Conservation (phyloP, 2,329 filamentous ascomycete species). For the Coniochaeta sp. region DNA sequence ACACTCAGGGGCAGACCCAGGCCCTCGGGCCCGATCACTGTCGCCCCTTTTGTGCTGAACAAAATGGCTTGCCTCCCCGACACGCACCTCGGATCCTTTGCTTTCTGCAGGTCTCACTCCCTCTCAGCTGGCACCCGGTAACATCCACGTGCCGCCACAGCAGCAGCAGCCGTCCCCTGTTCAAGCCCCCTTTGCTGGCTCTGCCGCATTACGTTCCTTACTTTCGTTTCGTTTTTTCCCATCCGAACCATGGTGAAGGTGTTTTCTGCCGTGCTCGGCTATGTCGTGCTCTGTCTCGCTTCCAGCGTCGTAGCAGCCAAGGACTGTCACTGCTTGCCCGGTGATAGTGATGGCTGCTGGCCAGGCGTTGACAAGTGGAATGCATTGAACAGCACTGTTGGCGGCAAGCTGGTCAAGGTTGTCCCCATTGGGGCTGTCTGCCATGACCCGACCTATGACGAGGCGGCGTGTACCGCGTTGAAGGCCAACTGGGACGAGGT, state of each 20-base stretch:
- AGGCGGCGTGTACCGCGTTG: conserved; percentile 29
- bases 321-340: background rate
- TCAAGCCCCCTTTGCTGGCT: background rate
- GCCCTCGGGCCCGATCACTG: background rate
- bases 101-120: background rate
- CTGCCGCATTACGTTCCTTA: background rate
- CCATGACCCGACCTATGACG: conserved; percentile 31
- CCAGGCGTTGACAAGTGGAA: conserved; percentile 23
- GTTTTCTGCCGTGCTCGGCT: background rate
- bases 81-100: background rate
- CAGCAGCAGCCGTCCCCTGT: background rate
- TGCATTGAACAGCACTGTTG: conserved; percentile 34
- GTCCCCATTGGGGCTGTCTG: conserved; percentile 38
- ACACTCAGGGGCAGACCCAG: background rate
- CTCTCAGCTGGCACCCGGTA: background rate
- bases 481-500: conserved; percentile 16
- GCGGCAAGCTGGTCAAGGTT: conserved; percentile 34
- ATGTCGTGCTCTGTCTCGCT: background rate
- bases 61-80: background rate
- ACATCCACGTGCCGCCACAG: background rate
- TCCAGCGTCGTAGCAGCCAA: background rate
- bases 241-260: background rate
- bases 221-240: background rate
- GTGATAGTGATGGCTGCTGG: background rate
- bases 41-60: background rate